phyloP scores from a whole-genome alignment of 768 basidiomycete genomes.

The Leccinum subgranulosum region DNA sequence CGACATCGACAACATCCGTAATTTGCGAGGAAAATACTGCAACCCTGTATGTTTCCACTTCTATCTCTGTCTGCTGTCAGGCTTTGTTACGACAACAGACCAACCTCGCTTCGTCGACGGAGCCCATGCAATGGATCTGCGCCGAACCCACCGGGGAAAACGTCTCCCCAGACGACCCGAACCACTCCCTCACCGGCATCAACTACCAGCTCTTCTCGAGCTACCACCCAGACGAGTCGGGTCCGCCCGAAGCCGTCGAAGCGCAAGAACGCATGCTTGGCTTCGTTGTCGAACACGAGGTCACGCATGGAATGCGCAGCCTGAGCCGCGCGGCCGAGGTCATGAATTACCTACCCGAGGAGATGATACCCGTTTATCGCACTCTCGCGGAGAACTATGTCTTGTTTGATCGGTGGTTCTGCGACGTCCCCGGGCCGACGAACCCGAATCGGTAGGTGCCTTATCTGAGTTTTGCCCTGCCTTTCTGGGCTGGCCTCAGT shows the following conservation, averaged over 20 bases:
- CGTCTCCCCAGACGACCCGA: conserved; percentile 25
- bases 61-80: background rate
- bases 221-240: conserved; percentile 21
- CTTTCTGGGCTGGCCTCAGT: background rate
- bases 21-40: conserved; percentile 17
- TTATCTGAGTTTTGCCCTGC: background rate
- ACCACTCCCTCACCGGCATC: conserved; percentile 22
- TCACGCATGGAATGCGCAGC: conserved; percentile 11
- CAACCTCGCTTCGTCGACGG: conserved; percentile 8
- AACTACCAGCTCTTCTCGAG: conserved; percentile 23
- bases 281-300: conserved; percentile 20
- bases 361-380: conserved; percentile 23
- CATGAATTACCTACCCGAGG: conserved; percentile 20
- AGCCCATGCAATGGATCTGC: conserved; percentile 13
- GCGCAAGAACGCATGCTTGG: conserved; percentile 18
- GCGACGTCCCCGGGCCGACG: conserved; percentile 25
- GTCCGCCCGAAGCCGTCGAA: background rate
- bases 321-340: conserved; percentile 16
- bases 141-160: conserved; percentile 16
- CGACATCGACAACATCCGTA: conserved; percentile 25
- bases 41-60: conserved; percentile 16
- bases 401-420: conserved; percentile 24
- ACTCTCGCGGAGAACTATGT: conserved; percentile 24
- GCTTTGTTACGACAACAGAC: conserved; percentile 2
- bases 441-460: conserved; percentile 23